A percentile compares a stretch with the other conserved stretches of the same genome.
These are phyloP conservation scores for Globisporangium cystogenes DNA, from an alignment of 352 stramenopile genomes.

Conservation along the genomic window DNA sequence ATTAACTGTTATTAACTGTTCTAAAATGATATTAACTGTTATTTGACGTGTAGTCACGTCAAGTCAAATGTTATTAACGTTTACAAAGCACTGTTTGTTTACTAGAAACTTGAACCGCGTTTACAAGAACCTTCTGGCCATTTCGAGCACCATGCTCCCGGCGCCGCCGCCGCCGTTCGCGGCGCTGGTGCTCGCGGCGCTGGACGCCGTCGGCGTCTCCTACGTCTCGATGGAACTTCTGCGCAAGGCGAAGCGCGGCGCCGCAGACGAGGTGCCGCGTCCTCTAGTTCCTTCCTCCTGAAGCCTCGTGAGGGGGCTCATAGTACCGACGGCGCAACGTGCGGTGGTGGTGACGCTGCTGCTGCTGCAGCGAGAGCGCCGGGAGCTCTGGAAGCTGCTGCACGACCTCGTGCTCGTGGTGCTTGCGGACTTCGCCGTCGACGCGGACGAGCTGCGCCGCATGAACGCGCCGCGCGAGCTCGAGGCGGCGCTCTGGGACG, in stretches of 20 bases:
- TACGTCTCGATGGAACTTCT: constrained; percentile 53
- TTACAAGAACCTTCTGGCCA: not conserved
- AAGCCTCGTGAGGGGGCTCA: too few relatives aligned
- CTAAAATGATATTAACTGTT: too few relatives aligned
- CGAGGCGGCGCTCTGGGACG: constrained; percentile 18
- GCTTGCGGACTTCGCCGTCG: constrained; percentile 53
- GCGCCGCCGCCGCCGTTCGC: constrained; percentile 30
- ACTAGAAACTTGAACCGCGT: too few relatives aligned
- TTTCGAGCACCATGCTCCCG: not conserved
- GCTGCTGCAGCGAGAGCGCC: constrained; percentile 33
- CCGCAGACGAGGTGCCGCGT: constrained; percentile 17
- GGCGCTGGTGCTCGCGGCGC: constrained; percentile 27
- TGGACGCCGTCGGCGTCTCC: constrained; percentile 39
- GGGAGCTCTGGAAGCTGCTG: constrained; percentile 47
- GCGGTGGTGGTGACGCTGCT: too few relatives aligned
- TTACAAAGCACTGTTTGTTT: too few relatives aligned
- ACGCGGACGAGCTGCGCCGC: constrained; percentile 27
- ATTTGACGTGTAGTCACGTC: too few relatives aligned
- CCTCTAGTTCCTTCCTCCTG: too few relatives aligned
- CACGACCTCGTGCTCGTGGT: constrained; percentile 62
- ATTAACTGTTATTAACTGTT: too few relatives aligned
- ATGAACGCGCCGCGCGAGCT: constrained; percentile 16
- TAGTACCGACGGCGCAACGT: too few relatives aligned
- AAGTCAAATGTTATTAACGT: too few relatives aligned
- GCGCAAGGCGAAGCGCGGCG: constrained; percentile 57